These are phyloP conservation scores for Russula sp. DNA, from an alignment of 768 basidiomycete genomes.

Conservation along the genomic window DNA sequence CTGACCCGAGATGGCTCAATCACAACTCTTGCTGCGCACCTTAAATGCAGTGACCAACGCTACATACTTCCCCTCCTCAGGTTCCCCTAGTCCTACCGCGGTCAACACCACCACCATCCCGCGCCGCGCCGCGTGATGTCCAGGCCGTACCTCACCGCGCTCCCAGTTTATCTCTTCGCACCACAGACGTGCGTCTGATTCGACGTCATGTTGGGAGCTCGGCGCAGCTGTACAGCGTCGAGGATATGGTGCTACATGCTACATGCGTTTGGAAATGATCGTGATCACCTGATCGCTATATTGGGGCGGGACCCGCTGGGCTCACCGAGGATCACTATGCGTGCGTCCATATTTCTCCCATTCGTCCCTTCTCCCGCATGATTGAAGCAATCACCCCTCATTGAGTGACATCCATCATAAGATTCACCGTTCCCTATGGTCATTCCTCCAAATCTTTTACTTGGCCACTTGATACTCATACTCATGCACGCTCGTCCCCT, in stretches of 20 bases:
- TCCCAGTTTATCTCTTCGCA: constrained; percentile 58
- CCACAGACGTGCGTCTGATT: constrained; percentile 55
- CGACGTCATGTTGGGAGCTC: constrained; percentile 87
- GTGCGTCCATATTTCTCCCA: constrained; percentile 35
- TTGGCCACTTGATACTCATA: constrained; percentile 15
- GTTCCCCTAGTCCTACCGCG: constrained; percentile 16
- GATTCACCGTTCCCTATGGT: constrained; percentile 1
- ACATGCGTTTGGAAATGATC: constrained; percentile 43
- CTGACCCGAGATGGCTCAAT: constrained; percentile 67
- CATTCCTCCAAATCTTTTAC: constrained; percentile 1
- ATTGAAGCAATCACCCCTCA: background rate
- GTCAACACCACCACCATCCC: background rate
- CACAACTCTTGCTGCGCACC: no score
- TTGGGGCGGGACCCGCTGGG: constrained; percentile 81
- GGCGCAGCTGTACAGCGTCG: constrained; percentile 73
- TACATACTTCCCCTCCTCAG: constrained; percentile 53
- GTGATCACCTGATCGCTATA: constrained; percentile 45
- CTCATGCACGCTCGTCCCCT: no score
- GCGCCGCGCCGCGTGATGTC: constrained; percentile 39
- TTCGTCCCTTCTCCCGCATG: background rate
- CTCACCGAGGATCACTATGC: constrained; percentile 59
- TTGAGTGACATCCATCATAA: constrained; percentile 18
- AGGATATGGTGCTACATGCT: constrained; percentile 62
- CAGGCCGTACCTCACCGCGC: constrained; percentile 59
- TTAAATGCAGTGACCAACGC: no score